phyloP scores from a whole-genome alignment of 1,139 yeast species.

The Debaryomyces subglobosus region DNA sequence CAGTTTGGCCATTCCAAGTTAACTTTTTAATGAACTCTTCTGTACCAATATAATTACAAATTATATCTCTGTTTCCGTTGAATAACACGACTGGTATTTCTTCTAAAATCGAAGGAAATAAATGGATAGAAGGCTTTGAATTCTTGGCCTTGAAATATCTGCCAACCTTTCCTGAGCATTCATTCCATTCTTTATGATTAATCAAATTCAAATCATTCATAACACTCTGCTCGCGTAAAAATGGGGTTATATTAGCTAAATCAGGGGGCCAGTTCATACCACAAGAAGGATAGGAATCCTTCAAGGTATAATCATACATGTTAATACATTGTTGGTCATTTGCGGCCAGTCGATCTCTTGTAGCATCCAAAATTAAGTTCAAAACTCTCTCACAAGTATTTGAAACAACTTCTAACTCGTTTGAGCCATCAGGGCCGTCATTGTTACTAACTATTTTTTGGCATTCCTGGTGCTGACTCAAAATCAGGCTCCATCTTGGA shows the following conservation, averaged over 20 bases:
- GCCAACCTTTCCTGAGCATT: conserved; percentile 70
- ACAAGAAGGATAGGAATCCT: conserved; percentile 80
- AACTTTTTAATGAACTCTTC: conserved; percentile 63
- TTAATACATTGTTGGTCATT: conserved; percentile 62
- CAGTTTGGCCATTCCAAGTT: conserved; percentile 68
- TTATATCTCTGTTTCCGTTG: conserved; percentile 86
- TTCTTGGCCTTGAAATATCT: conserved; percentile 51
- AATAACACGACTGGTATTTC: conserved; percentile 71
- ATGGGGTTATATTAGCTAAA: conserved; percentile 58
- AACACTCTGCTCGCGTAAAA: conserved; percentile 59
- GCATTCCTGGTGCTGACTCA: conserved; percentile 61
- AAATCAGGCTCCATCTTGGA: conserved; percentile 41
- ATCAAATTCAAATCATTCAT: conserved; percentile 60
- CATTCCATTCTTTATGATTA: conserved; percentile 60
- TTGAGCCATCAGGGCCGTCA: conserved; percentile 26
- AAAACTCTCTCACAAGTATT: conserved; percentile 54
- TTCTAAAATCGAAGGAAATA: conserved; percentile 66
- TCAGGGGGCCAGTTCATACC: conserved; percentile 96
- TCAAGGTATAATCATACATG: conserved; percentile 76
- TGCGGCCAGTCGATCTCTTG: conserved; percentile 31
- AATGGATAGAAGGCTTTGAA: conserved; percentile 62
- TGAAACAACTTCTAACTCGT: conserved; percentile 36
- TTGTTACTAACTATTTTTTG: conserved; percentile 52
- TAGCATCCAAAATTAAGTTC: conserved; percentile 40
- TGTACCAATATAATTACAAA: conserved; percentile 84